Base-by-base conservation (phyloP, 768 basidiomycete genomes). In the Pseudohyphozyma bogoriensis region DNA sequence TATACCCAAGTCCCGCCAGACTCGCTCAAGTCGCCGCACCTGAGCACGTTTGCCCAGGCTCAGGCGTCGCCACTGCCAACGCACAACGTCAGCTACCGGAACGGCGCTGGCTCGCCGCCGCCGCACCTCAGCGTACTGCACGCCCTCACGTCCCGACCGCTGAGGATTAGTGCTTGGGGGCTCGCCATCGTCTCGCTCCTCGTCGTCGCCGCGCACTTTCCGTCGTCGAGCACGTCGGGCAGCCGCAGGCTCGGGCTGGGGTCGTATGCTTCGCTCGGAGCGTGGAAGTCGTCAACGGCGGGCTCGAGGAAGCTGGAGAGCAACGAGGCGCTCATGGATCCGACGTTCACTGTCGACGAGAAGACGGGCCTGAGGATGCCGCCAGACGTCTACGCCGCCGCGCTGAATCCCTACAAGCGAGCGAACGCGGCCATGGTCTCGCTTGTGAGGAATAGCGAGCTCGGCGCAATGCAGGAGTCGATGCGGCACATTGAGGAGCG, bases 401-500 rank as follows among this genome's bases (percentile, higher is more conserved):
- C 53, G 20, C 49, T 68, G 31, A 69, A 69, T 45, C 55, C 61
- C 50, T 68, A 56, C 64, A 66, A 67, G 52, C 59, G 68, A 18
- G 64, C 61, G 15, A 69, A 66, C 32, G 66, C 64, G 4, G 66
- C 64, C 22, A 45, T 65, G n/a, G 66, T 69, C 42, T 54, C 62
- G 18, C 52, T 68, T 13, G 68, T 69, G 4, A 44, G 68, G 20
- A 69, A 69, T 39, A 40, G 37, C 31, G 68, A 69, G 47, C 55
- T 61, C 13, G 61, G 62, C 15, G 28, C 45, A 0, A 68, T 69
- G 61, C 42, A 53, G 31, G 50, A 59, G 29, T 61, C 56, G 31
- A 63, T 60, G 62, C 7, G 51, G 13, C 20, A 35, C 26, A 24
- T 51, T 18, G 93, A 97, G 75, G 85, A 88, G 70, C 77, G 85